Conservation (phyloP, 179 eudicot species). For the Camellia oleifera region DNA sequence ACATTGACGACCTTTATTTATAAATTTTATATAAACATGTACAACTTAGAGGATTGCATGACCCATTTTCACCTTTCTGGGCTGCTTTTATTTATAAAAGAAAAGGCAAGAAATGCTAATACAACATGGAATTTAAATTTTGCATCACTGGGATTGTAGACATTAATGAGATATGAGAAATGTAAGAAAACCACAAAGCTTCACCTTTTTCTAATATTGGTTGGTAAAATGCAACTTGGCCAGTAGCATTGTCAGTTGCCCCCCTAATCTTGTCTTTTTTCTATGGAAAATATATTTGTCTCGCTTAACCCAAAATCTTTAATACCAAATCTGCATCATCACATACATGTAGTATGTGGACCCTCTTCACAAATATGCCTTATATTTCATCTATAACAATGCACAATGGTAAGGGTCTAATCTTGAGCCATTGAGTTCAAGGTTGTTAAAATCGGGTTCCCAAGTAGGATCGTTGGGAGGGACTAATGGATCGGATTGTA, state of each 20-base stretch:
- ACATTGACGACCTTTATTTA: background rate
- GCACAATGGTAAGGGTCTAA: background rate
- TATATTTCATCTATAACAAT: background rate
- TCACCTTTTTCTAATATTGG: background rate
- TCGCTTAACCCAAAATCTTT: background rate
- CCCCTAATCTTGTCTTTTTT: background rate
- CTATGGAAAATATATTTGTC: background rate
- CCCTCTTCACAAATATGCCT: background rate
- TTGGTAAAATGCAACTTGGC: background rate
- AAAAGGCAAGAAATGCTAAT: background rate
- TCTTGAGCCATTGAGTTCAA: background rate
- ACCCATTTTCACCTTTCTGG: background rate
- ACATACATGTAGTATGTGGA: background rate
- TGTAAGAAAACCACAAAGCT: background rate
- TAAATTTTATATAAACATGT: background rate
- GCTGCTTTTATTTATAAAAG: background rate
- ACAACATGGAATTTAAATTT: background rate
- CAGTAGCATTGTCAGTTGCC: background rate
- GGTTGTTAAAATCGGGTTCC: background rate
- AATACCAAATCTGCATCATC: background rate
- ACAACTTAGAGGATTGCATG: background rate
- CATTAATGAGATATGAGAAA: background rate
- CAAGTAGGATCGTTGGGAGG: too few relatives aligned
- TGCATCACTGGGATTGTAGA: background rate
- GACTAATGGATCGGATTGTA: too few relatives aligned